phyloP scores from a whole-genome alignment of 768 basidiomycete genomes.

The Kwoniella mangroviensis region DNA sequence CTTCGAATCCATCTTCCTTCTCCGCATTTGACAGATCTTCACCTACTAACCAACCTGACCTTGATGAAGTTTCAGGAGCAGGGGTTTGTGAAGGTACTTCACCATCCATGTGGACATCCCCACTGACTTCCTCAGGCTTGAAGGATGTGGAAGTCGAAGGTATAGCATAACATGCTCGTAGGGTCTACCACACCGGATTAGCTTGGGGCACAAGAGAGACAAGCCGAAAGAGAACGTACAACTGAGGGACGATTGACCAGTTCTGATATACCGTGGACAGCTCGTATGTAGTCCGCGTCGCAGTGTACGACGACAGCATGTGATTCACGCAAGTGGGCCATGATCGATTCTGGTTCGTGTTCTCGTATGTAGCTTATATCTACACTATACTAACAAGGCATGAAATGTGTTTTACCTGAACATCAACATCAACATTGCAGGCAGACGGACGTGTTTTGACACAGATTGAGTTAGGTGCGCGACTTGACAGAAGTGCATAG shows the following conservation, averaged over 20 bases:
- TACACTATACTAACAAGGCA: too few species aligned
- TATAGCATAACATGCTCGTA: constrained; percentile 43
- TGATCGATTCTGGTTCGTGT: constrained; percentile 1
- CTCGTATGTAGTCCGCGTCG: constrained; percentile 44
- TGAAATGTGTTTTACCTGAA: not conserved
- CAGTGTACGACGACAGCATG: constrained; percentile 42
- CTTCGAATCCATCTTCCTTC: constrained; percentile 26
- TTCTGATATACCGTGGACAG: constrained; percentile 41
- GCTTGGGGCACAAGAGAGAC: not conserved
- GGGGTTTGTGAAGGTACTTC: not conserved
- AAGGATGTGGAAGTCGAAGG: constrained; percentile 21
- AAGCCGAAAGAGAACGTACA: constrained; percentile 24
- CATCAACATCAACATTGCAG: constrained; percentile 19
- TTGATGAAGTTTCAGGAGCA: not conserved
- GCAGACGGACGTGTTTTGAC: constrained; percentile 13
- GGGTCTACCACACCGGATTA: constrained; percentile 17
- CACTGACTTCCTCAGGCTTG: not conserved
- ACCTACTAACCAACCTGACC: constrained; percentile 38
- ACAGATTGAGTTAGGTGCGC: not conserved
- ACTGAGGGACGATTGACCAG: constrained; percentile 38
- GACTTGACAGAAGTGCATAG: too few species aligned
- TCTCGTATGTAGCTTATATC: not conserved
- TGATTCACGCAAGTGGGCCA: constrained; percentile 36
- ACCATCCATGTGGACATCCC: constrained; percentile 2
- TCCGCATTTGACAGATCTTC: constrained; percentile 36